Evolutionary conservation across 345 rosid species (phyloP).

Genomic region (Citrus cavaleriei): DNA sequence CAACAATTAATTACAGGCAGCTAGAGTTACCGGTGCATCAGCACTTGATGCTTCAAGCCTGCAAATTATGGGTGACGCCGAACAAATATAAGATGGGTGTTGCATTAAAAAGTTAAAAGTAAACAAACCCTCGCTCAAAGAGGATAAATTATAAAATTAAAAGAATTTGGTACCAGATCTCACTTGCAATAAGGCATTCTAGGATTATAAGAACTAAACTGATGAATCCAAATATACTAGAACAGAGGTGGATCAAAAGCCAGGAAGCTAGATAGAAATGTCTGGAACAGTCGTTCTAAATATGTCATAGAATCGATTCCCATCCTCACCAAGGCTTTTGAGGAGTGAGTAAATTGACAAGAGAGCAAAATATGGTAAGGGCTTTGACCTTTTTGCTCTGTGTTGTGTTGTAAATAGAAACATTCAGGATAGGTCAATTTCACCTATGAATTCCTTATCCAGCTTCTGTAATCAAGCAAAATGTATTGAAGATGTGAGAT

Average conservation of each 20-base stretch:
- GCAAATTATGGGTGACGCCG: slow-evolving; percentile 17
- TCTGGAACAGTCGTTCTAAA: too few relatives aligned
- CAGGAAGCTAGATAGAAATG: not conserved
- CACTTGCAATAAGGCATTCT: not conserved
- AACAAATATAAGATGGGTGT: not conserved
- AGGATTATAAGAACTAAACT: not conserved
- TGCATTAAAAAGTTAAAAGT: not conserved
- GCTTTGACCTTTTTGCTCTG: too few relatives aligned
- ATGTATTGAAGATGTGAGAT: too few relatives aligned
- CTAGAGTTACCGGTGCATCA: slow-evolving; percentile 51
- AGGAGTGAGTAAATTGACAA: too few relatives aligned
- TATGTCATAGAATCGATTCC: not conserved
- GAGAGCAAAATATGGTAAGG: too few relatives aligned
- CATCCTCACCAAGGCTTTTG: too few relatives aligned
- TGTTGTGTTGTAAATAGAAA: too few relatives aligned
- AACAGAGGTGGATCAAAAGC: not conserved
- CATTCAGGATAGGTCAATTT: too few relatives aligned
- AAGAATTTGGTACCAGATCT: not conserved
- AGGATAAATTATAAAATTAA: not conserved
- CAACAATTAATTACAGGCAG: slow-evolving; percentile 26
- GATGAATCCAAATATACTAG: not conserved
- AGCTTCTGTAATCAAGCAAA: too few relatives aligned
- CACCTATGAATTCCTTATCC: too few relatives aligned
- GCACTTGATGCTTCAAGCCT: slow-evolving; percentile 37
- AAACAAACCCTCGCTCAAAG: not conserved